Evolutionary conservation across 164 flowering plant species (phyloP), one percentile per base, ranked within the genome.

Genomic region (Kingdonia uniflora): DNA sequence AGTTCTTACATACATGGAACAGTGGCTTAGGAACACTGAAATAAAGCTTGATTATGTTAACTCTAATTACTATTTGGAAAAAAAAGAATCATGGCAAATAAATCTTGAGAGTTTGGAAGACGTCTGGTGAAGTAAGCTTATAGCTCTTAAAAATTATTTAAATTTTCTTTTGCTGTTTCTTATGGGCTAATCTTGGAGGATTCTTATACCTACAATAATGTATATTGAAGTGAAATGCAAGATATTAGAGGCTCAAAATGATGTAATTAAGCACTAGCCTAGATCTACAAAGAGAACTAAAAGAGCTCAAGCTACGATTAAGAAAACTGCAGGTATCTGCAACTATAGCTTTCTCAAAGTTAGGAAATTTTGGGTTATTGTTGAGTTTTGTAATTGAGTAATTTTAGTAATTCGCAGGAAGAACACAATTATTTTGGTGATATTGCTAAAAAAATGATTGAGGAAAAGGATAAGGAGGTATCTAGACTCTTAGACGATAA

Each of bases 391-490:
- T 29, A 3, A 29, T 8, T 29, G 8, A 29, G 4, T 29, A 29
- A 20, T 15, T 47, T 52, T 24, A 25, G 8, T 58, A 23, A 55
- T 55, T 70, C 70, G 66, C 65, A 89, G 99, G 96, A 80, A 66
- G 99, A 94, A 72, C 87, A 85, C 71, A 71, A 66, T 62, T 82
- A 96, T 20, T 80, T 94, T 63, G 90, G 80, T 55, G 90, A 83
- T 73, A 87, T 94, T 63, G 96, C 97, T 68, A 92, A 89, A 71
- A 80, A 79, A 69, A 81, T 84, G 88, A 78, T 94, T 52, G 99
- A 78, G 68, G 95, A 79, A 67, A 89, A 89, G 67, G 99, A 94
- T 57, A 70, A 58, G 24, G 97, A 94, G 69, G 79, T 89, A 19
- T 76, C 96, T 49, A 79, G 72, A 70, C 87, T 89, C 58, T 21